Percentiles rank a stretch among this genome's conserved stretches.
Conservation (phyloP, 2,329 filamentous ascomycete species). For the Trichoderma harzianum region DNA sequence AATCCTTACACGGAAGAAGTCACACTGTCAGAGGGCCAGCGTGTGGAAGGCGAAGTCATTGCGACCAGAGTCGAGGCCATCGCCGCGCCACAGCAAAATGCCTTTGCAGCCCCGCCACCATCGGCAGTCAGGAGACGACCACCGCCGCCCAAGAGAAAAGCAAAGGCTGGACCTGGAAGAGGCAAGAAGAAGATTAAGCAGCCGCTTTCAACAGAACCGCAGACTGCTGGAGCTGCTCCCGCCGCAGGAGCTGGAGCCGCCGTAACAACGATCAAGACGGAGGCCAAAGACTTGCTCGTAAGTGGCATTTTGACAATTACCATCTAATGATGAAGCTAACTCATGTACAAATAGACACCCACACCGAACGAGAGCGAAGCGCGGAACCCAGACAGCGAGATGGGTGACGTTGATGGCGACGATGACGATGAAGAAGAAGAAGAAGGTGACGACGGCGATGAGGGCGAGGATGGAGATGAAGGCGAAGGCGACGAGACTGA, state of each 20-base stretch:
- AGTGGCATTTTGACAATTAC: constrained; percentile 21
- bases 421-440: constrained; percentile 45
- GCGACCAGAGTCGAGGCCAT: constrained; percentile 54
- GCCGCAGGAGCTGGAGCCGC: constrained; percentile 32
- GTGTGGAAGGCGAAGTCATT: constrained; percentile 77
- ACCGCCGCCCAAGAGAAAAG: constrained; percentile 76
- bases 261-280: constrained; percentile 38
- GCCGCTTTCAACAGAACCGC: constrained; percentile 36
- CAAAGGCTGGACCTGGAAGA: constrained; percentile 69
- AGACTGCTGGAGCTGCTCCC: constrained; percentile 30
- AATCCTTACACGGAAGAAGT: constrained; percentile 83
- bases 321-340: background rate
- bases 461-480: constrained; percentile 44
- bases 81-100: constrained; percentile 56
- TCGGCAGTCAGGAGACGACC: constrained; percentile 57
- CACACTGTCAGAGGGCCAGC: constrained; percentile 74
- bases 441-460: constrained; percentile 46
- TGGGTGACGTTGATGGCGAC: constrained; percentile 50
- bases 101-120: constrained; percentile 40
- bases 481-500: constrained; percentile 42
- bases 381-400: constrained; percentile 49
- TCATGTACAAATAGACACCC: constrained; percentile 29
- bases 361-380: constrained; percentile 45
- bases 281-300: constrained; percentile 39
- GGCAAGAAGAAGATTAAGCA: constrained; percentile 75